A percentile compares a stretch with the other conserved stretches of the same genome.
Conservation (phyloP, 352 stramenopile species). For the Phytophthora agathidicida region DNA sequence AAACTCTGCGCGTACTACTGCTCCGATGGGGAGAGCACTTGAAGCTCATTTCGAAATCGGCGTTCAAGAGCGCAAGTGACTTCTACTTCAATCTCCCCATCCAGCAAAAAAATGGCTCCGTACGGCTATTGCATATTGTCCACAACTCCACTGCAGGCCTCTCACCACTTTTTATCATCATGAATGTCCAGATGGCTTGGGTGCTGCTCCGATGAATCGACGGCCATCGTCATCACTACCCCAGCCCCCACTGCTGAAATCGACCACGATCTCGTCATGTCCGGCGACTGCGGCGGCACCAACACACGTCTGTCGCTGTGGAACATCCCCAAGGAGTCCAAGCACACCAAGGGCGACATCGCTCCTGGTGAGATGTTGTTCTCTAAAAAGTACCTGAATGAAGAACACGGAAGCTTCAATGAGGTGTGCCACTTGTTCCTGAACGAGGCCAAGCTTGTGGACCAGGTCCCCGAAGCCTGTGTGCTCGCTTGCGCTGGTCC, state of each 20-base stretch:
- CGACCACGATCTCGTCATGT: conserved; percentile 40
- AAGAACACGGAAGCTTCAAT: conserved; percentile 71
- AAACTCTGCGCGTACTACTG: too few species aligned
- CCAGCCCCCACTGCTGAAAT: neutral
- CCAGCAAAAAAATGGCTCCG: conserved; percentile 1
- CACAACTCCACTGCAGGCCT: too few species aligned
- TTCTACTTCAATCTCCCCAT: neutral
- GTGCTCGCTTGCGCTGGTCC: conserved; percentile 72
- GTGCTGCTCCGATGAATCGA: conserved; percentile 15
- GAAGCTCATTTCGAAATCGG: conserved; percentile 30
- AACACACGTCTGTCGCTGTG: conserved; percentile 94
- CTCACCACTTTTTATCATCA: conserved; percentile 3
- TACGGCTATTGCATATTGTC: neutral
- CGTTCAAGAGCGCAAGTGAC: conserved; percentile 9
- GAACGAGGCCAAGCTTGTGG: conserved; percentile 81
- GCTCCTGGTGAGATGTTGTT: conserved; percentile 73
- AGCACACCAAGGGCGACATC: conserved; percentile 48
- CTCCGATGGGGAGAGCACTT: too few species aligned
- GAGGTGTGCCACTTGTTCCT: conserved; percentile 92
- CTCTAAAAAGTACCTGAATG: conserved; percentile 81
- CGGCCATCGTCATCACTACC: neutral
- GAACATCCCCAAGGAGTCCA: conserved; percentile 53
- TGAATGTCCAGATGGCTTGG: conserved; percentile 13
- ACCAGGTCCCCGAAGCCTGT: conserved; percentile 51
- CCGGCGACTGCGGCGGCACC: conserved; percentile 95